phyloP scores from a whole-genome alignment of 176 grass and related monocot species.

The Zoysia pacifica region DNA sequence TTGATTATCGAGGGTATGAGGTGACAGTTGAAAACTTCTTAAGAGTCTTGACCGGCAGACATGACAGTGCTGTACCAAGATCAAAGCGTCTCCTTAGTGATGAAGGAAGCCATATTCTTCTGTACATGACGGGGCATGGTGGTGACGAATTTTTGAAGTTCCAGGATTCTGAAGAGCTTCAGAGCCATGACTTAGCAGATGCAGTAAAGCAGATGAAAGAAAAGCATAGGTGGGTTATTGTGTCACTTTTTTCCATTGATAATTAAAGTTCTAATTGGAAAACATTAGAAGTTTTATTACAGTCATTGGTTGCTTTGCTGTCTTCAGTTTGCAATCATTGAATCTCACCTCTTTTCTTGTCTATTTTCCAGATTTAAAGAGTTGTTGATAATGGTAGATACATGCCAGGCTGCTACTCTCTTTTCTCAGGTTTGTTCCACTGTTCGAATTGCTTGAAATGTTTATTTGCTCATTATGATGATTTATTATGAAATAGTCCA shows the following conservation, averaged over 20 bases:
- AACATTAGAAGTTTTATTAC: not conserved
- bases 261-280: not conserved
- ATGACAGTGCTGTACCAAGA: conserved; percentile 78
- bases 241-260: not conserved
- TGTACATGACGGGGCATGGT: conserved; percentile 99
- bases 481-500: not conserved
- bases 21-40: conserved; percentile 96
- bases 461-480: not conserved
- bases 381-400: conserved; percentile 97
- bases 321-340: conserved; percentile 30
- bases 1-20: conserved; percentile 97
- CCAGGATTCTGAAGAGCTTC: conserved; percentile 98
- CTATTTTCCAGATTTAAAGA: conserved; percentile 82
- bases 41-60: conserved; percentile 84
- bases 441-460: not conserved
- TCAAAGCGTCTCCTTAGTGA: conserved; percentile 95
- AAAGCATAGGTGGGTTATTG: conserved; percentile 69
- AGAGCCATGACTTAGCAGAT: conserved; percentile 97
- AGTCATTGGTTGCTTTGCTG: not conserved
- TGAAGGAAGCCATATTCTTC: conserved; percentile 96
- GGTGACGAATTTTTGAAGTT: conserved; percentile 99
- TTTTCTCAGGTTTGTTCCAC: conserved; percentile 81
- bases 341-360: conserved; percentile 27
- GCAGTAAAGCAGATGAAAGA: conserved; percentile 99
- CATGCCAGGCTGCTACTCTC: conserved; percentile 96